These are phyloP conservation scores for Candida mattraensis DNA, from an alignment of 805 yeast genomes.

Conservation along the genomic window DNA sequence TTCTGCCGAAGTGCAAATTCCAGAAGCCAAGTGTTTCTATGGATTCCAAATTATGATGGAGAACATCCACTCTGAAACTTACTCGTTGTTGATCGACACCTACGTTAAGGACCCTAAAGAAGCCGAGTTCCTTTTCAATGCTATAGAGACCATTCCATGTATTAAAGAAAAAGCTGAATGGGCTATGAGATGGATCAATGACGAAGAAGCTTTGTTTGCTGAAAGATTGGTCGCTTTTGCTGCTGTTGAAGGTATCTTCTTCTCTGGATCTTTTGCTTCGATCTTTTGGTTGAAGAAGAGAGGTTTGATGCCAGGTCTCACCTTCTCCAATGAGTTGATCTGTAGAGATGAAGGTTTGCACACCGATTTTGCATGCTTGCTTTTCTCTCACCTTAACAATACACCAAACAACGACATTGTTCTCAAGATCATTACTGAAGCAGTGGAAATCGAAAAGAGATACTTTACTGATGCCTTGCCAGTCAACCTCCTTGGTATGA, in stretches of 20 bases:
- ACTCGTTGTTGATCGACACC: slow-evolving; percentile 90
- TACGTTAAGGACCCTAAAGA: slow-evolving; percentile 96
- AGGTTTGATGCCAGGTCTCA: slow-evolving; percentile 98
- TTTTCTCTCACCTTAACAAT: slow-evolving; percentile 89
- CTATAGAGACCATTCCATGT: slow-evolving; percentile 94
- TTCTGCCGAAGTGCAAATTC: slow-evolving; percentile 93
- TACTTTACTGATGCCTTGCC: slow-evolving; percentile 96
- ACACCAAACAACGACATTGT: slow-evolving; percentile 81
- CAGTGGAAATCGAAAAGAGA: slow-evolving; percentile 91
- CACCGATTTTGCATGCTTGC: slow-evolving; percentile 95
- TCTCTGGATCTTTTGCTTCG: slow-evolving; percentile 97
- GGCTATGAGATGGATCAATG: slow-evolving; percentile 97
- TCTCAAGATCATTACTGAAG: slow-evolving; percentile 87
- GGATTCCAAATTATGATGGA: slow-evolving; percentile 99
- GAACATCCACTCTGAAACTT: slow-evolving; percentile 97
- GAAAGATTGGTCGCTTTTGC: slow-evolving; percentile 98
- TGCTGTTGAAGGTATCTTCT: slow-evolving; percentile 98
- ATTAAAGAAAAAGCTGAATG: slow-evolving; percentile 97
- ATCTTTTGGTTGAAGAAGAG: slow-evolving; percentile 99
- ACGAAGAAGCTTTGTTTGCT: slow-evolving; percentile 82
- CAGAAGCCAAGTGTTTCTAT: slow-evolving; percentile 98
- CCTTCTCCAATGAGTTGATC: slow-evolving; percentile 95
- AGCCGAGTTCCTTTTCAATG: slow-evolving; percentile 86
- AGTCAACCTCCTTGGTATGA: slow-evolving; percentile 92
- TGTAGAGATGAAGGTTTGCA: slow-evolving; percentile 99